Evolutionary conservation across 768 basidiomycete genomes (phyloP).

Genomic region (Lactarius trivialis): DNA sequence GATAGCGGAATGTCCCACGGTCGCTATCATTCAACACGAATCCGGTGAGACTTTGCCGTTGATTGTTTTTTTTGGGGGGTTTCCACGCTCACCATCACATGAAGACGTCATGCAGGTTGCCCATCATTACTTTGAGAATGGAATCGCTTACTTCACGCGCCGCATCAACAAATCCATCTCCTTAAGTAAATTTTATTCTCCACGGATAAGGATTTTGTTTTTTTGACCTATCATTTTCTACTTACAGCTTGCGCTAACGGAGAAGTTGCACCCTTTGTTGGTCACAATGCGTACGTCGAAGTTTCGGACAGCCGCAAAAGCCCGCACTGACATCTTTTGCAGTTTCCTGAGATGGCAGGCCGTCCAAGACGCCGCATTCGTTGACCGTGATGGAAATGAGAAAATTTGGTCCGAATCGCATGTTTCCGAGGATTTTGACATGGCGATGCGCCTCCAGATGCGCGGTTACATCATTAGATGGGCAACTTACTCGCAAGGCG

Average conservation of each 20-base stretch:
- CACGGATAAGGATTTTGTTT: neutral
- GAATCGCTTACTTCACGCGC: conserved; percentile 43
- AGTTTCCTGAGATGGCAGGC: conserved; percentile 51
- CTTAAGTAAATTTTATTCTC: conserved; percentile 24
- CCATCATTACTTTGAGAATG: conserved; percentile 46
- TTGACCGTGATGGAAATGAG: conserved; percentile 44
- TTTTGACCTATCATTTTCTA: neutral
- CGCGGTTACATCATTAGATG: conserved; percentile 46
- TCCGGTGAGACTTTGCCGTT: conserved; percentile 30
- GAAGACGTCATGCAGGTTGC: conserved; percentile 51
- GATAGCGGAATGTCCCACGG: conserved; percentile 42
- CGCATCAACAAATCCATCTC: conserved; percentile 43
- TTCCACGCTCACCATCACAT: conserved; percentile 26
- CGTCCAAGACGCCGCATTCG: conserved; percentile 47
- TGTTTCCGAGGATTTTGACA: conserved; percentile 66
- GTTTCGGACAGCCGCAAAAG: neutral
- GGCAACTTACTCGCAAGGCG: conserved; percentile 81
- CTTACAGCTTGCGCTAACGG: conserved; percentile 35
- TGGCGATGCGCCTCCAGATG: conserved; percentile 58
- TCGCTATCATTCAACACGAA: conserved; percentile 48
- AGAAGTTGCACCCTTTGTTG: conserved; percentile 40
- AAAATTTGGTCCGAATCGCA: conserved; percentile 64
- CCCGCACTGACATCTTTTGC: neutral
- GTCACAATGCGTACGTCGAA: conserved; percentile 36
- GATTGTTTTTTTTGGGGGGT: neutral